Conservation (phyloP, 768 basidiomycete species). For the Tricholoma terreum region DNA sequence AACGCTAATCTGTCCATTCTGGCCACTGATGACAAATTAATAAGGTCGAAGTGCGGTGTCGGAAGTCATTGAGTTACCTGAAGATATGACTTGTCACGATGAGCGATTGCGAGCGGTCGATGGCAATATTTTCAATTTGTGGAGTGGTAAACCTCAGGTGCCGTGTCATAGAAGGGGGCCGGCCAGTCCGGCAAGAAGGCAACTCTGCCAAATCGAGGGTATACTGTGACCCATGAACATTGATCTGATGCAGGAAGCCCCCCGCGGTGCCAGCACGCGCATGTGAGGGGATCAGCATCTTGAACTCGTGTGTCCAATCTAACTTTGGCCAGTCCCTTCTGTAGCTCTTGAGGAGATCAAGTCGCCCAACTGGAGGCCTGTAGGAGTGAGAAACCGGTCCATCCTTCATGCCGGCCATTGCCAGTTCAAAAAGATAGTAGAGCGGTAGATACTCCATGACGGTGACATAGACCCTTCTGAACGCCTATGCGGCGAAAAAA, state of each 20-base stretch:
- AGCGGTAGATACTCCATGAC: conserved; percentile 47
- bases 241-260: conserved; percentile 45
- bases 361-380: conserved; percentile 38
- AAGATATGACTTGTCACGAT: conserved; percentile 42
- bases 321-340: conserved; percentile 48
- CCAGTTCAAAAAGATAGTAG: conserved; percentile 49
- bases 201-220: conserved; percentile 46
- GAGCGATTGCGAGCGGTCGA: conserved; percentile 45
- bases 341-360: conserved; percentile 44
- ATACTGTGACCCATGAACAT: conserved; percentile 36
- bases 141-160: conserved; percentile 44
- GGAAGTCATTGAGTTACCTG: conserved; percentile 26
- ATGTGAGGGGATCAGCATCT: conserved; percentile 36
- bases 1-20: conserved; percentile 39
- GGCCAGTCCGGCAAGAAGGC: conserved; percentile 45
- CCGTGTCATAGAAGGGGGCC: conserved; percentile 40
- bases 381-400: conserved; percentile 39
- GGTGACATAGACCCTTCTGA: conserved; percentile 41
- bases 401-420: conserved; percentile 48
- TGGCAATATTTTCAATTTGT: conserved; percentile 40
- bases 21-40: conserved; percentile 22
- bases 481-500: conserved; percentile 33
- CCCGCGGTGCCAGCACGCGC: conserved; percentile 41
- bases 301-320: conserved; percentile 46
- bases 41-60: not conserved